Conservation (phyloP, 2,329 filamentous ascomycete species). For the Fusarium nisikadoi region DNA sequence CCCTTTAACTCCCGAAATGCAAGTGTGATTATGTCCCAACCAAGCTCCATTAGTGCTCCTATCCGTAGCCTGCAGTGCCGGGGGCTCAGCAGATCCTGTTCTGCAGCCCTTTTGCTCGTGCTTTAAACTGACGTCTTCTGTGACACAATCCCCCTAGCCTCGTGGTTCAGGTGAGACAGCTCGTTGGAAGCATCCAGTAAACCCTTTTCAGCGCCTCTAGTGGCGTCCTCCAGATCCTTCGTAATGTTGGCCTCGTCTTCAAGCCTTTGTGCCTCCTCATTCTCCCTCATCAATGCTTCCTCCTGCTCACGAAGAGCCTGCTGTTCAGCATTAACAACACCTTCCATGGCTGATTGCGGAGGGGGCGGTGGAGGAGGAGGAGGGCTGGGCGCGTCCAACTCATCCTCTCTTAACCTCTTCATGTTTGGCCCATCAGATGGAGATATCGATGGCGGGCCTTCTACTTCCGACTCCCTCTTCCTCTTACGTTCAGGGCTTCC, state of each 20-base stretch:
- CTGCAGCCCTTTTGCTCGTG: constrained; percentile 32
- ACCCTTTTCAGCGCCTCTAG: constrained; percentile 39
- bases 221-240: constrained; percentile 42
- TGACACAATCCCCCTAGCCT: constrained; percentile 11
- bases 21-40: constrained; percentile 35
- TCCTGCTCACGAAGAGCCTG: constrained; percentile 61
- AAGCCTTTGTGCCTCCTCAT: constrained; percentile 64
- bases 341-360: constrained; percentile 53
- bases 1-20: constrained; percentile 41
- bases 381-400: constrained; percentile 51
- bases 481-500: constrained; percentile 69
- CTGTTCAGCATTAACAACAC: constrained; percentile 55
- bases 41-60: constrained; percentile 41
- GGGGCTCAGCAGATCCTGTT: constrained; percentile 41
- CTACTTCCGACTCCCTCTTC: constrained; percentile 62
- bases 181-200: constrained; percentile 19
- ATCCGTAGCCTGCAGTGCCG: constrained; percentile 26
- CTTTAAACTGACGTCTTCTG: constrained; percentile 24
- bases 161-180: constrained; percentile 16
- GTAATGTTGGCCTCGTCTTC: constrained; percentile 58
- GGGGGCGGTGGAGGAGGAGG: constrained; percentile 63
- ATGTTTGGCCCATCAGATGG: constrained; percentile 67
- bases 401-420: constrained; percentile 63
- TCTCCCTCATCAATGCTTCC: constrained; percentile 61
- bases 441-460: constrained; percentile 57